Conservation (phyloP, 192 early-diverging fungal species). For the Coemansia sp. region DNA sequence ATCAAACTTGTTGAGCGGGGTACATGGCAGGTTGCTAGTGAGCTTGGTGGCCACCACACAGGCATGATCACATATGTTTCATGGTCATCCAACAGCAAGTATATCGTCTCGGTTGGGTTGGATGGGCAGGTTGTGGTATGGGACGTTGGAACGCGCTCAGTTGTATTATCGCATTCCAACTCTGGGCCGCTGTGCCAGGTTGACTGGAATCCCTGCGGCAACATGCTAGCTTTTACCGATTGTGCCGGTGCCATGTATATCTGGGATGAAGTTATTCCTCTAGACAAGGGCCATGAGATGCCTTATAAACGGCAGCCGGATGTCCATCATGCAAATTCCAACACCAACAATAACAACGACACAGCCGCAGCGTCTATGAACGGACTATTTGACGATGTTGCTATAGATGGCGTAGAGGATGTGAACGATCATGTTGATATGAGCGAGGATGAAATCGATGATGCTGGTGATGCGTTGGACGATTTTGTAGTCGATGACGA, state of each 20-base stretch:
- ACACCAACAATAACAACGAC: constrained; percentile 13
- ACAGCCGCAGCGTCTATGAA: neutral
- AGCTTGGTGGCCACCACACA: constrained; percentile 37
- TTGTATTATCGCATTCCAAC: constrained; percentile 41
- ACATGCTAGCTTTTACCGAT: constrained; percentile 64
- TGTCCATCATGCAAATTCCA: neutral
- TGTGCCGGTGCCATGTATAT: constrained; percentile 55
- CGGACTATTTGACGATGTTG: constrained; percentile 17
- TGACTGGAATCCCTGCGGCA: constrained; percentile 66
- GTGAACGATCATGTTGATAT: constrained; percentile 12
- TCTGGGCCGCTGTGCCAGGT: constrained; percentile 55
- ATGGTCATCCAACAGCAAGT: constrained; percentile 68
- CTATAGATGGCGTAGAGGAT: constrained; percentile 7
- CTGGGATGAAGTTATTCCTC: constrained; percentile 59
- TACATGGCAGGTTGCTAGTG: constrained; percentile 34
- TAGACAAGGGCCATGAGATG: constrained; percentile 43
- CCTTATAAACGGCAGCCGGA: constrained; percentile 14
- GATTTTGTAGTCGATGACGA: constrained; percentile 93
- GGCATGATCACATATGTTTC: constrained; percentile 52
- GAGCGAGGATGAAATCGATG: constrained; percentile 24
- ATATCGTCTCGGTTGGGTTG: constrained; percentile 56
- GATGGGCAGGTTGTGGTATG: constrained; percentile 60
- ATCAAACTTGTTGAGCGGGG: constrained; percentile 28
- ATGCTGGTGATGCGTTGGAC: constrained; percentile 61
- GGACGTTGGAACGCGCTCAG: constrained; percentile 58